These are phyloP conservation scores for Colletotrichum eleusines DNA, from an alignment of 2,329 filamentous ascomycete species.

Conservation along the genomic window DNA sequence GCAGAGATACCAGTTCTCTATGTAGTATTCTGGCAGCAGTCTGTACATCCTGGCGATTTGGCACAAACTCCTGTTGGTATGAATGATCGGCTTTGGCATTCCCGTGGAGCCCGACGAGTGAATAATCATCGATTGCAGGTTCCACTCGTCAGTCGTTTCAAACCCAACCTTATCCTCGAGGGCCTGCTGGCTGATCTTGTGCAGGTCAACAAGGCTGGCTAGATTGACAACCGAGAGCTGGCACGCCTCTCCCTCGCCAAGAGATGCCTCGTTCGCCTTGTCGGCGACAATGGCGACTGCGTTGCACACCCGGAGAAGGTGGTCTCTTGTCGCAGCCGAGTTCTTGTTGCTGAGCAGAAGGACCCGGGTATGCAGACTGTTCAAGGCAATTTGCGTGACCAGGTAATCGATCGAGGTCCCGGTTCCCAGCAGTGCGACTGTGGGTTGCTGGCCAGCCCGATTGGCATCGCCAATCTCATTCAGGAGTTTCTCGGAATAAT, in stretches of 20 bases:
- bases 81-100: conserved; percentile 28
- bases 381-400: conserved; percentile 25
- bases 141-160: conserved; percentile 29
- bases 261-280: conserved; percentile 15
- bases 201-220: background rate
- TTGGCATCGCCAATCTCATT: background rate
- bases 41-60: conserved; percentile 33
- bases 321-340: conserved; percentile 8
- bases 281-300: conserved; percentile 15
- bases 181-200: too few species aligned
- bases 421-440: conserved; percentile 21
- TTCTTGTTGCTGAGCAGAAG: conserved; percentile 36
- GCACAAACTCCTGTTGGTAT: conserved; percentile 31
- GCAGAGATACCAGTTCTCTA: conserved; percentile 38
- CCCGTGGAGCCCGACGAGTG: conserved; percentile 34
- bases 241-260: background rate
- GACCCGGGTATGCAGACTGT: conserved; percentile 5
- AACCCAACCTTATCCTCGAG: background rate
- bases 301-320: conserved; percentile 21
- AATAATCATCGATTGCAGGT: conserved; percentile 34
- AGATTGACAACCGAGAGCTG: background rate
- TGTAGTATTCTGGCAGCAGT: conserved; percentile 21
- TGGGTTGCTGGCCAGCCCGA: conserved; percentile 9
- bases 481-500: conserved; percentile 1
- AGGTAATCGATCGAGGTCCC: conserved; percentile 26